Conservation (phyloP, 495 filamentous ascomycete species). For the Aspergillus haitiensis region DNA sequence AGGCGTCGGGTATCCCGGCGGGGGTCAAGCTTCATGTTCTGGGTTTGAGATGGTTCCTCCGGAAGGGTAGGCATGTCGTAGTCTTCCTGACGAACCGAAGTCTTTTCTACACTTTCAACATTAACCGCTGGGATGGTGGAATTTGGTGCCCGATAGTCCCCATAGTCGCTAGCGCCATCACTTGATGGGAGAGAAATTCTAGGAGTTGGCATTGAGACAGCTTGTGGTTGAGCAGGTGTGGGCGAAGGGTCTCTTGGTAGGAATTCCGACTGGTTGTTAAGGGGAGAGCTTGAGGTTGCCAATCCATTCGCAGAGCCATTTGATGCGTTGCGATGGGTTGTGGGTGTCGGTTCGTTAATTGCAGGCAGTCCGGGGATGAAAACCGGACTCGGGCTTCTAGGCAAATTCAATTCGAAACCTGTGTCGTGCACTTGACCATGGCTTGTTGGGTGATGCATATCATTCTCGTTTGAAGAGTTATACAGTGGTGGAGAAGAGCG, state of each 20-base stretch:
- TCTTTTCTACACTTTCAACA: slow-evolving; percentile 32
- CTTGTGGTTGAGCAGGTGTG: slow-evolving; percentile 18
- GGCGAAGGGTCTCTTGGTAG: slow-evolving; percentile 27
- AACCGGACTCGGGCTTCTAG: slow-evolving; percentile 24
- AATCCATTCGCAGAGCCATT: slow-evolving; percentile 12
- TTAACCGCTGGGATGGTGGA: slow-evolving; percentile 39
- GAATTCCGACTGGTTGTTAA: slow-evolving; percentile 31
- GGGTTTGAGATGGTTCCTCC: slow-evolving; percentile 26
- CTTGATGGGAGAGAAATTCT: slow-evolving; percentile 46
- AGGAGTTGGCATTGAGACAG: slow-evolving; percentile 32
- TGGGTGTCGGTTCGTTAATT: slow-evolving; percentile 13
- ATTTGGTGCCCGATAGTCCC: slow-evolving; percentile 58
- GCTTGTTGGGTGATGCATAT: slow-evolving; percentile 18
- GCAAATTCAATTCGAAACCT: slow-evolving; percentile 28
- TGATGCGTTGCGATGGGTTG: neutral
- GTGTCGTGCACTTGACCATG: slow-evolving; percentile 16
- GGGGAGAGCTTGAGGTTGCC: neutral
- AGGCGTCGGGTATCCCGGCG: slow-evolving; percentile 68
- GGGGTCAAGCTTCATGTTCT: slow-evolving; percentile 30
- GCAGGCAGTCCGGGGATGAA: slow-evolving; percentile 19
- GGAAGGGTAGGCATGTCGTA: slow-evolving; percentile 19
- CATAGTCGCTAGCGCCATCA: slow-evolving; percentile 61
- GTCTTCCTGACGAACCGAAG: slow-evolving; percentile 13
- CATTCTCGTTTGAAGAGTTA: slow-evolving; percentile 25
- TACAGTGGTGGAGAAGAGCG: slow-evolving; percentile 57